These are phyloP conservation scores for Sequoia sempervirens DNA, from an alignment of 75 land plant genomes.

Conservation along the genomic window DNA sequence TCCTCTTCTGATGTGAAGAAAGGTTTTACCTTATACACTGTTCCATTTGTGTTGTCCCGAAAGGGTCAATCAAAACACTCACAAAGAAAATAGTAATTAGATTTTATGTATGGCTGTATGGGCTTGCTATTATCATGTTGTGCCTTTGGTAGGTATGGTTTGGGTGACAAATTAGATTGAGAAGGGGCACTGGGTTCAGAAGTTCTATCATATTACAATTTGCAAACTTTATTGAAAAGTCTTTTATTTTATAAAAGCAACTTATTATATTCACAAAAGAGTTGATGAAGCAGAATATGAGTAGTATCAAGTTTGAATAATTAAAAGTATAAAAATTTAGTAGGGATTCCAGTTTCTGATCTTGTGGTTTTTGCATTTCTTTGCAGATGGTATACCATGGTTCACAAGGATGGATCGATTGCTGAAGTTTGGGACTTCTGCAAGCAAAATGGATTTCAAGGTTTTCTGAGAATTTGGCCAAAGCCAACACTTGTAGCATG, in stretches of 20 bases:
- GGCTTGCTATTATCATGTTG: not conserved
- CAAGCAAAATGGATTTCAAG: slow-evolving; percentile 61
- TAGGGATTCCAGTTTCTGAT: not conserved
- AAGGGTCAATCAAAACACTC: not conserved
- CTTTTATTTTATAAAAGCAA: no score
- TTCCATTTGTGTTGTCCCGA: no score
- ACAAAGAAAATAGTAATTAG: not conserved
- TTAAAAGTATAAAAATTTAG: not conserved
- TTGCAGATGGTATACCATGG: slow-evolving; percentile 97
- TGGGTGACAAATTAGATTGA: not conserved
- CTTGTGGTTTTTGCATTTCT: not conserved
- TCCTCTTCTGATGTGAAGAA: not conserved
- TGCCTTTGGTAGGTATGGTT: not conserved
- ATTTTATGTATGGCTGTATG: not conserved
- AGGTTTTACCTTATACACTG: not conserved
- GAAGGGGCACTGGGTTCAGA: not conserved
- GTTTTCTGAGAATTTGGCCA: slow-evolving; percentile 70
- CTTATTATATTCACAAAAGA: not conserved
- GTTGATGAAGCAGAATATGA: not conserved
- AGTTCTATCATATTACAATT: not conserved
- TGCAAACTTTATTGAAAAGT: not conserved
- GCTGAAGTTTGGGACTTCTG: slow-evolving; percentile 36
- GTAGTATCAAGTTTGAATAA: not conserved
- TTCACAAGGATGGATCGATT: slow-evolving; percentile 89
- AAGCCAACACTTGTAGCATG: slow-evolving; percentile 67